A percentile compares a stretch with the other conserved stretches of the same genome.
Conservation (phyloP, 257 asterid species). For the Anisodus acutangulus region DNA sequence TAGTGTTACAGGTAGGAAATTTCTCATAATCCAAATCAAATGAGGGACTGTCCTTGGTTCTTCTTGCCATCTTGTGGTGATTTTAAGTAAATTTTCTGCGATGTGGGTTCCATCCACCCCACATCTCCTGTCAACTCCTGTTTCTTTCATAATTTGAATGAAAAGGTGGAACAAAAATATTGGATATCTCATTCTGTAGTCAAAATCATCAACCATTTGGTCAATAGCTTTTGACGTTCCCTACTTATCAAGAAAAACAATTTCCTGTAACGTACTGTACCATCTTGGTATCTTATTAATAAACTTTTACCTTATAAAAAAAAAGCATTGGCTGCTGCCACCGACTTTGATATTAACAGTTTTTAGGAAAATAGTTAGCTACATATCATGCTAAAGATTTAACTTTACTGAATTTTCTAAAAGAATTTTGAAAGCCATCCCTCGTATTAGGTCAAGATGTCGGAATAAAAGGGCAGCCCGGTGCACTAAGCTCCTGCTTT, state of each 20-base stretch:
- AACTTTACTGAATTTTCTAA: neutral
- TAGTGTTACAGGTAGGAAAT: conserved; percentile 89
- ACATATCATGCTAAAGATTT: neutral
- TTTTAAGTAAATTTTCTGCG: conserved; percentile 22
- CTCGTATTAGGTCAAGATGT: too few species aligned
- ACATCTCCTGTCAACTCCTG: conserved; percentile 20
- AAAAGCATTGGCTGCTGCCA: conserved; percentile 5
- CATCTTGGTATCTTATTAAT: too few species aligned
- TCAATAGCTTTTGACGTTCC: conserved; percentile 6
- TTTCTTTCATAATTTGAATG: conserved; percentile 28
- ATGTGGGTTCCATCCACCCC: conserved; percentile 26
- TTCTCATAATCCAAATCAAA: conserved; percentile 30
- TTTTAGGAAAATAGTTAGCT: conserved; percentile 13
- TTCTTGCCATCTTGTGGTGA: conserved; percentile 26
- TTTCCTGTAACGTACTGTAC: too few species aligned
- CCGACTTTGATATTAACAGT: neutral
- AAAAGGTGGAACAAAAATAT: neutral
- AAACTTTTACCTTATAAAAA: too few species aligned
- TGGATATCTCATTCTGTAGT: neutral
- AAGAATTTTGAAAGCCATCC: neutral
- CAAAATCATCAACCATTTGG: too few species aligned
- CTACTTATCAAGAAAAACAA: neutral
- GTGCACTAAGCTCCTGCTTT: too few species aligned
- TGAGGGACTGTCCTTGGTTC: conserved; percentile 19
- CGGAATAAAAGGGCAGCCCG: too few species aligned